These are phyloP conservation scores for Kockiozyma suomiensis DNA, from an alignment of 805 yeast species.

Conservation along the genomic window DNA sequence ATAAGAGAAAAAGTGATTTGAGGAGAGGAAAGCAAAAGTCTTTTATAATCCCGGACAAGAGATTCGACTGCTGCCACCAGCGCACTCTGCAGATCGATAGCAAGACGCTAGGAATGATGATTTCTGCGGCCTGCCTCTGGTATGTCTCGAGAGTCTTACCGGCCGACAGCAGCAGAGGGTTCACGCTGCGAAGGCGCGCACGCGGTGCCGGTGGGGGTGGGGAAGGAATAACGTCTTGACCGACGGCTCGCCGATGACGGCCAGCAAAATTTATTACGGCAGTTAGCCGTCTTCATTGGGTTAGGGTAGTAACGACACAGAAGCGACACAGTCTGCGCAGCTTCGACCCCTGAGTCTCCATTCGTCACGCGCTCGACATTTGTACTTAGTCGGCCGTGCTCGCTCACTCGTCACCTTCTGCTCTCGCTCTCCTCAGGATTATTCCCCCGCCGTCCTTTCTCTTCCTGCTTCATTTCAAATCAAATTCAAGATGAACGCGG, in stretches of 20 bases:
- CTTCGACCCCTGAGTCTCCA: conserved; percentile 9
- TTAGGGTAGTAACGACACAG: conserved; percentile 1
- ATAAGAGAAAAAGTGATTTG: too few species aligned
- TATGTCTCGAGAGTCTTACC: not conserved
- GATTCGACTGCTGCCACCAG: too few species aligned
- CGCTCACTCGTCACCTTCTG: conserved; percentile 4
- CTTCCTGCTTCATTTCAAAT: not conserved
- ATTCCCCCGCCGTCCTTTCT: not conserved
- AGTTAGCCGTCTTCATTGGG: conserved; percentile 8
- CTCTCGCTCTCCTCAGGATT: not conserved
- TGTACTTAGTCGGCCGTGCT: conserved; percentile 8
- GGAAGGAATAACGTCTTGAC: not conserved
- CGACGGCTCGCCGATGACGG: conserved; percentile 7
- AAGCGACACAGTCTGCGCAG: not conserved
- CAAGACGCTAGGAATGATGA: too few species aligned
- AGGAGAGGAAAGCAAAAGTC: too few species aligned
- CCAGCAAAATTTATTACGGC: not conserved
- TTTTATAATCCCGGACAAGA: too few species aligned
- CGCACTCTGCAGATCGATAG: too few species aligned
- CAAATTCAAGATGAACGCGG: conserved; percentile 19
- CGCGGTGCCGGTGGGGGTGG: conserved; percentile 15
- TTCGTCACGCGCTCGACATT: conserved; percentile 10
- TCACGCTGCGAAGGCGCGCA: not conserved
- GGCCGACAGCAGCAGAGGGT: not conserved
- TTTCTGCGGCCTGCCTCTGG: too few species aligned